Evolutionary conservation across 2,329 filamentous ascomycete species (phyloP).

Genomic region (Diaporthe destruens): DNA sequence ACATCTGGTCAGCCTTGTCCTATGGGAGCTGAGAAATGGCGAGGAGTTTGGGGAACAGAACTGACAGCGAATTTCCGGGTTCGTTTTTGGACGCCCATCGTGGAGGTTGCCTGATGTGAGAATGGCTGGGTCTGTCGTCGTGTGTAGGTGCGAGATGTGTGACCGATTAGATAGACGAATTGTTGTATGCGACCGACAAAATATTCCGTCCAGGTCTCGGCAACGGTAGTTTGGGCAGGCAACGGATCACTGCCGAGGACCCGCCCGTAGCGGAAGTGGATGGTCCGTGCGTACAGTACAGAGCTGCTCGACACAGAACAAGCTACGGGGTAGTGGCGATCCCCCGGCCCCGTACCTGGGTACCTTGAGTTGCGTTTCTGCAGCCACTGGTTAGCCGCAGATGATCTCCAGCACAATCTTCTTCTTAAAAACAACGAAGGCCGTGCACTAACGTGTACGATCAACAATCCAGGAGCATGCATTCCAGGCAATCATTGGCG

Average conservation of each 20-base stretch:
- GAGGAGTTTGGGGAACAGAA: conserved; percentile 14
- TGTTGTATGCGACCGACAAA: conserved; percentile 2
- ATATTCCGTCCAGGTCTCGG: neutral
- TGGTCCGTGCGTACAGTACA: conserved; percentile 22
- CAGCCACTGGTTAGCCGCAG: conserved; percentile 34
- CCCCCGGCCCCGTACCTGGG: neutral
- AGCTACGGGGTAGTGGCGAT: neutral
- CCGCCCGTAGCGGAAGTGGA: neutral
- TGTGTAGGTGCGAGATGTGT: neutral
- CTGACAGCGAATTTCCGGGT: conserved; percentile 85
- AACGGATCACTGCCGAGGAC: conserved; percentile 18
- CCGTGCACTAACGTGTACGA: neutral
- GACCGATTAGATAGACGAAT: neutral
- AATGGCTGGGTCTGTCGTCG: neutral
- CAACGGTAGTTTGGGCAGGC: conserved; percentile 4
- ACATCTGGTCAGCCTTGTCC: conserved; percentile 1
- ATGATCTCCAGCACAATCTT: conserved; percentile 4
- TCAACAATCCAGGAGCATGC: neutral
- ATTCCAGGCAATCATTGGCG: conserved; percentile 19
- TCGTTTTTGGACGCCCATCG: conserved; percentile 87
- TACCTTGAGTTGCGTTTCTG: conserved; percentile 16
- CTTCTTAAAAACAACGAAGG: neutral
- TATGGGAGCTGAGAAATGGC: neutral
- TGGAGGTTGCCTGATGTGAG: neutral
- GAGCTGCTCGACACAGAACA: neutral